A percentile compares a stretch with the other conserved stretches of the same genome.
Conservation (phyloP, 2,329 filamentous ascomycete species). For the Ceratocystiopsis minuta region DNA sequence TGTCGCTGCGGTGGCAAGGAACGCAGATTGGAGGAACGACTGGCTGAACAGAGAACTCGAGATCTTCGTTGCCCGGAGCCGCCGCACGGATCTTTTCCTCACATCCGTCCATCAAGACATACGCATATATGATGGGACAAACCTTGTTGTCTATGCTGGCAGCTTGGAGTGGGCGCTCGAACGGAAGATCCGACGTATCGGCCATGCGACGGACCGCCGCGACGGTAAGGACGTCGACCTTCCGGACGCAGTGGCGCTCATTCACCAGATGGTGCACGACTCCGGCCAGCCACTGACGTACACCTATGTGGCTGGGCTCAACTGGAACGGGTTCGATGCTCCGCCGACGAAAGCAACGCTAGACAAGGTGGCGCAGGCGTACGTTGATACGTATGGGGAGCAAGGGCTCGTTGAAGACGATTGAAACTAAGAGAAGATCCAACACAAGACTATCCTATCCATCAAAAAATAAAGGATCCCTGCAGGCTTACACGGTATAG, state of each 20-base stretch:
- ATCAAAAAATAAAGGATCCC: too few species aligned
- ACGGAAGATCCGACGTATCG: not conserved
- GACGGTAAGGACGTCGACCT: not conserved
- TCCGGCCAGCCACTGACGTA: not conserved
- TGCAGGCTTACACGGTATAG: too few species aligned
- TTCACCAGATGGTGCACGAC: not conserved
- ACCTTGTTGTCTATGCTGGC: not conserved
- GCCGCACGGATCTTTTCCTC: not conserved
- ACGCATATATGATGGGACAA: not conserved
- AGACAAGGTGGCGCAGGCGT: too few species aligned
- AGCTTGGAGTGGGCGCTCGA: conserved; percentile 1
- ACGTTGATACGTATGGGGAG: too few species aligned
- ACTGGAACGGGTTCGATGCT: conserved; percentile 1
- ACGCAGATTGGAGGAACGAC: too few species aligned
- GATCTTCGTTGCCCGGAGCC: not conserved
- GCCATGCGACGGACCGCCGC: not conserved
- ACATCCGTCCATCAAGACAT: not conserved
- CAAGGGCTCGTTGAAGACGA: too few species aligned
- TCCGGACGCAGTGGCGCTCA: not conserved
- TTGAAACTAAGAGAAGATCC: too few species aligned
- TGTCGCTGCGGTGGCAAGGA: not conserved
- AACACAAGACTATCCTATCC: too few species aligned
- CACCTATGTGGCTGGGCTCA: not conserved
- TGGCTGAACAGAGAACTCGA: not conserved
- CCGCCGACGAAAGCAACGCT: not conserved